Conservation (phyloP, 257 asterid genomes). For the Nicotiana sylvestris region DNA sequence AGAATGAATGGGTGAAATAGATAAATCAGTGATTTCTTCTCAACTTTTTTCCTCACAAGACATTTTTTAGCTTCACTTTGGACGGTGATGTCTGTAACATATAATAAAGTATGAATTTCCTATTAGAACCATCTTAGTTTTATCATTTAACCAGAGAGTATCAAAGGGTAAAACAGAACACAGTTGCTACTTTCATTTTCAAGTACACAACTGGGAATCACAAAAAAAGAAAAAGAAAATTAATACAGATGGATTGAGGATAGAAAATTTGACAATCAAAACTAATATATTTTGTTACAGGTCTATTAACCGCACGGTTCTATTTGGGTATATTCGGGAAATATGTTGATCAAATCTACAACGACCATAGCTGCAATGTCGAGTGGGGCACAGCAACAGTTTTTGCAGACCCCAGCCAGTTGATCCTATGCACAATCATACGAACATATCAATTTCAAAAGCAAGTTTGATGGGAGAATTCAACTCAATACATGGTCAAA, state of each 20-base stretch:
- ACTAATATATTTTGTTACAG: background rate
- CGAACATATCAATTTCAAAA: conserved; percentile 1
- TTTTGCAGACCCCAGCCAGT: conserved; percentile 8
- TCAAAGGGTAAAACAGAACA: background rate
- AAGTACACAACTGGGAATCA: background rate
- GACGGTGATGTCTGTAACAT: background rate
- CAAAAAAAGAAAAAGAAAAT: background rate
- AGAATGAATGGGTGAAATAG: background rate
- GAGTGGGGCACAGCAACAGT: background rate
- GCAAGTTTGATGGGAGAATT: background rate
- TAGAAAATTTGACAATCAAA: background rate
- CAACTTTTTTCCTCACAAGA: background rate
- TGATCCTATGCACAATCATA: conserved; percentile 24
- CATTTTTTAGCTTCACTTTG: background rate
- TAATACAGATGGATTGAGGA: background rate
- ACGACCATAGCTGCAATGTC: background rate
- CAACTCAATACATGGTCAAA: background rate
- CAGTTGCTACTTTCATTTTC: background rate
- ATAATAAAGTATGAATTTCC: background rate
- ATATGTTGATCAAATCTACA: background rate
- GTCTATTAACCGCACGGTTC: background rate
- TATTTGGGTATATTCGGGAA: background rate
- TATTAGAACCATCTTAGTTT: background rate
- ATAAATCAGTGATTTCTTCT: background rate
- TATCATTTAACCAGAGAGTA: background rate